phyloP scores from a whole-genome alignment of 2,329 filamentous ascomycete species.

The Truncatella angustata region DNA sequence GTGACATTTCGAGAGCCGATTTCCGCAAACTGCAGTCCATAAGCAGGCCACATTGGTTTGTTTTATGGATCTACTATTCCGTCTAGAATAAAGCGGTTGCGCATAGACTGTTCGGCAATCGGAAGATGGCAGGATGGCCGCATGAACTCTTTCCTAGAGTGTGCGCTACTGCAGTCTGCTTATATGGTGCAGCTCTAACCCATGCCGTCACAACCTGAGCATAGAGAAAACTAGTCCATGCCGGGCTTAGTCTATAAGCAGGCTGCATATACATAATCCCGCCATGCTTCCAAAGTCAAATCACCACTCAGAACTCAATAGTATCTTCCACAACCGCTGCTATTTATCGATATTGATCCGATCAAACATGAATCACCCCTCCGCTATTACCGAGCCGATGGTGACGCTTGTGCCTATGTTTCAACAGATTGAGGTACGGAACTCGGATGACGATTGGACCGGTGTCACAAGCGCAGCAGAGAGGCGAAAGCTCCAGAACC shows the following conservation, averaged over 20 bases:
- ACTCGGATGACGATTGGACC: slow-evolving; percentile 30
- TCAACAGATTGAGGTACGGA: neutral
- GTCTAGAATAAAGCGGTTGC: too few species aligned
- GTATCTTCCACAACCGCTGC: too few species aligned
- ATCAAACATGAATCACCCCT: too few species aligned
- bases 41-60: too few species aligned
- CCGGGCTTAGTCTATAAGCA: neutral
- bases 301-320: neutral
- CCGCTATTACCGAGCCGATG: neutral
- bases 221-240: neutral
- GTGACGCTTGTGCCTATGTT: neutral
- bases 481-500: slow-evolving; percentile 32
- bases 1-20: too few species aligned
- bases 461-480: slow-evolving; percentile 27
- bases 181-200: neutral
- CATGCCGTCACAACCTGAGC: neutral
- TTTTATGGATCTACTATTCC: too few species aligned
- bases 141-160: too few species aligned
- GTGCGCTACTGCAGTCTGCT: slow-evolving; percentile 8
- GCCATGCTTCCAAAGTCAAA: neutral
- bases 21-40: too few species aligned
- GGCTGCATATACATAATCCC: neutral
- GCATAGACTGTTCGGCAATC: too few species aligned
- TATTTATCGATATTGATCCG: too few species aligned
- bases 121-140: too few species aligned